Percentiles rank a stretch among this genome's conserved stretches.
Conservation (phyloP, 495 filamentous ascomycete genomes). For the Lophiotrema nucula region DNA sequence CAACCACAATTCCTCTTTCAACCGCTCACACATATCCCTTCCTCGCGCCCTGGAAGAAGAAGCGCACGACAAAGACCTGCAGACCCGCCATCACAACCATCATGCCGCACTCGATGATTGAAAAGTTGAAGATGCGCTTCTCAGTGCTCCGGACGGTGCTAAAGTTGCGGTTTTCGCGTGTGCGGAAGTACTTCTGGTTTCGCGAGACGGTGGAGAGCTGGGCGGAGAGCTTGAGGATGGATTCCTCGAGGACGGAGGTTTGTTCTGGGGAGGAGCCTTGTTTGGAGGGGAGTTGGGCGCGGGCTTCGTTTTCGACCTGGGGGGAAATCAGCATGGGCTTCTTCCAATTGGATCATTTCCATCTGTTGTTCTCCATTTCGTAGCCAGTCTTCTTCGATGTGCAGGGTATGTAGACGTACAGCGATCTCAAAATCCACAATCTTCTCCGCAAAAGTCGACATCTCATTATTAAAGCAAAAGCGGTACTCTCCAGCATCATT, state of each 20-base stretch:
- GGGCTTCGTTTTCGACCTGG: conserved; percentile 91
- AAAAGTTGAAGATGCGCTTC: conserved; percentile 94
- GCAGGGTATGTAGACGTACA: conserved; percentile 62
- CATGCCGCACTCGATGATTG: conserved; percentile 83
- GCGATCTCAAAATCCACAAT: conserved; percentile 98
- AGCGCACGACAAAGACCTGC: conserved; percentile 96
- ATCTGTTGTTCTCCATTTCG: no score
- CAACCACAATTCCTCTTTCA: no score
- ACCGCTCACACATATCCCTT: conserved; percentile 54
- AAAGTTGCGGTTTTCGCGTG: conserved; percentile 97
- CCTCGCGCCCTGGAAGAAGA: conserved; percentile 94
- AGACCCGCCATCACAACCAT: conserved; percentile 95
- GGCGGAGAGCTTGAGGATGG: conserved; percentile 89
- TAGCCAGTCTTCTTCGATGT: no score
- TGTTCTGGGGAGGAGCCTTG: conserved; percentile 92
- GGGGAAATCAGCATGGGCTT: neutral
- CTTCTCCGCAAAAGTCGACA: conserved; percentile 97
- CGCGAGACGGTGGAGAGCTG: conserved; percentile 94
- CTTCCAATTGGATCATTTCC: no score
- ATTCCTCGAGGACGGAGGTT: conserved; percentile 86
- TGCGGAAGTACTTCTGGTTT: conserved; percentile 99
- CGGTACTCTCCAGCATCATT: conserved; percentile 89
- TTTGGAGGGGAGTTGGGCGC: conserved; percentile 79
- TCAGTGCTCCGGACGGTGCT: conserved; percentile 97
- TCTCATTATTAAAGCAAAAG: conserved; percentile 98